Base-by-base conservation (phyloP, 768 basidiomycete species). In the Lentinula edodes region DNA sequence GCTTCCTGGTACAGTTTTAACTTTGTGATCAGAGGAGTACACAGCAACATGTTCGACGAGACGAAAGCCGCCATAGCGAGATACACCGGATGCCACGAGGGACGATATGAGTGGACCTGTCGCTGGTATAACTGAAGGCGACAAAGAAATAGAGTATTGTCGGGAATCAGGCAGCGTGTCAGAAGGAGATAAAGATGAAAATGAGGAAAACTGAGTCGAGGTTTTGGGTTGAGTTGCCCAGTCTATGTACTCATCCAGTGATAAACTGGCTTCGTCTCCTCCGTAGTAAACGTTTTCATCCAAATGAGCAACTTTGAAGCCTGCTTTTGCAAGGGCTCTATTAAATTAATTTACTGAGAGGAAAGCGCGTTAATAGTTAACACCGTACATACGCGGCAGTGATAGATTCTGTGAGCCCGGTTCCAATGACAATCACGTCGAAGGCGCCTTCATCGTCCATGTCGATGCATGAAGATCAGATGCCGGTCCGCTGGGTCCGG, bases 41-140 rank as follows among this genome's bases (percentile, higher is more conserved):
- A 93, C 75, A 42, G 79, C 83, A 16, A 90, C 79, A 23, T 81
- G 83, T 63, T 89, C 91, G 18, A 98, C 76, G 3, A 97, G 79
- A 51, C 90, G 86, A 70, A 95, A 98, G 2, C 87, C 88, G n/a
- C 93, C 92, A 69, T 98, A 98, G 61, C 88, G 86, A 7, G 93
- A 82, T 13, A 98, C 93, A 23, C 93, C 90, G 12, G 92, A 94
- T 0, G 82, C 77, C 9, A 96, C 78, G 3, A 98, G 77, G 2
- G 89, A 83, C 2, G 89, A 82, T 45, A 98, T 92, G 36, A 91
- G 78, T 0, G 89, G 82, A 0, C 95, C 95, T 6, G 83, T 69
- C 0, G 93, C 87, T 2, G 91, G 89, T 15, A 98, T 86, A 2
- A 98, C 76, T 2, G 89, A 79, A 0, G 95, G 95, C 7, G 83